Conservation (phyloP, 495 filamentous ascomycete genomes). For the Aspergillus affinis region DNA sequence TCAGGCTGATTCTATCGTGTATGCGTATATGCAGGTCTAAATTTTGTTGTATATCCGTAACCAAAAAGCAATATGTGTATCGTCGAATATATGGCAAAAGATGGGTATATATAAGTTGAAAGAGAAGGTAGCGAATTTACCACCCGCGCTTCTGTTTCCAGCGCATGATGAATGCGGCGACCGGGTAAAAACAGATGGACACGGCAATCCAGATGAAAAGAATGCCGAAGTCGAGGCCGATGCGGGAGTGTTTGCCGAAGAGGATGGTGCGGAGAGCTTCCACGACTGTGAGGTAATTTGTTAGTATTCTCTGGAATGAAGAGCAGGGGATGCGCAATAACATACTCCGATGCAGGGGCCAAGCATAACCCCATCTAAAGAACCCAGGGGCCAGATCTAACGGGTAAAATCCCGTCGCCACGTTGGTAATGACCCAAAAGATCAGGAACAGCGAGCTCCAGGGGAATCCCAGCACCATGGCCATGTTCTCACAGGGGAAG, state of each 20-base stretch:
- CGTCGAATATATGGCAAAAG: neutral
- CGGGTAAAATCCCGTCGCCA: slow-evolving; percentile 62
- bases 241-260: slow-evolving; percentile 61
- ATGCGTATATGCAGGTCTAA: too few relatives aligned
- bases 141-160: slow-evolving; percentile 52
- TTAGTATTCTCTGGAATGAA: slow-evolving; percentile 11
- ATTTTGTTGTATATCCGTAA: too few relatives aligned
- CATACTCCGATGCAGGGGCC: slow-evolving; percentile 66
- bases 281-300: slow-evolving; percentile 44
- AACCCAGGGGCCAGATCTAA: slow-evolving; percentile 59
- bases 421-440: slow-evolving; percentile 76
- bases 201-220: slow-evolving; percentile 60
- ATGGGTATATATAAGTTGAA: too few relatives aligned
- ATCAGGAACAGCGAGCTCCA: slow-evolving; percentile 72
- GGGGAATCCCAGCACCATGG: slow-evolving; percentile 65
- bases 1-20: too few relatives aligned
- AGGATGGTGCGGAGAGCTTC: slow-evolving; percentile 61
- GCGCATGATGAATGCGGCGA: slow-evolving; percentile 58
- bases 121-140: neutral
- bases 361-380: slow-evolving; percentile 69
- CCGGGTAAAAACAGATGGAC: slow-evolving; percentile 57
- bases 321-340: slow-evolving; percentile 8
- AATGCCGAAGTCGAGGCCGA: slow-evolving; percentile 65
- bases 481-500: slow-evolving; percentile 70
- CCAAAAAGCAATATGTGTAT: too few relatives aligned